These are phyloP conservation scores for Candolleomyces aberdarensis DNA, from an alignment of 768 basidiomycete genomes.

Conservation along the genomic window DNA sequence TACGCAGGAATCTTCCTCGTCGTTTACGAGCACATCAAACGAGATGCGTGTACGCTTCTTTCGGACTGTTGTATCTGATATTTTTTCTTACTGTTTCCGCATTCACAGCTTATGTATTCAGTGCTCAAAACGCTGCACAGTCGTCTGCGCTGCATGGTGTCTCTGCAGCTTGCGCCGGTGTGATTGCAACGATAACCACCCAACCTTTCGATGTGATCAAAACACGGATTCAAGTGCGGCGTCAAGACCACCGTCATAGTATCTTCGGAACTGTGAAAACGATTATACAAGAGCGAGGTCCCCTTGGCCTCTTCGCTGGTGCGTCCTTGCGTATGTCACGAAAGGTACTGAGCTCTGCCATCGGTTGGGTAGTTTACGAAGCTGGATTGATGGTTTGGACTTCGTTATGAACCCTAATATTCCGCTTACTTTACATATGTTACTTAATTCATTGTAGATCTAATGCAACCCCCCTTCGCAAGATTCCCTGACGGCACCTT, in stretches of 20 bases:
- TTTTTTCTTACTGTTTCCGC: slow-evolving; percentile 4
- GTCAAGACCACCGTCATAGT: slow-evolving; percentile 70
- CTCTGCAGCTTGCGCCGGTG: slow-evolving; percentile 78
- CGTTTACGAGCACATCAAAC: slow-evolving; percentile 85
- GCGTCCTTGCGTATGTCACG: slow-evolving; percentile 77
- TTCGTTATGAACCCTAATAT: not conserved
- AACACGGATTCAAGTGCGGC: slow-evolving; percentile 94
- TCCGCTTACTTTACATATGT: not conserved
- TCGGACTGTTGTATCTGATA: slow-evolving; percentile 3
- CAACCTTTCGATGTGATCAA: slow-evolving; percentile 96
- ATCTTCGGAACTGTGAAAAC: slow-evolving; percentile 60
- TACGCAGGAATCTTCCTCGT: slow-evolving; percentile 90
- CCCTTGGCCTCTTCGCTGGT: slow-evolving; percentile 83
- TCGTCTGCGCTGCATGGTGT: slow-evolving; percentile 55
- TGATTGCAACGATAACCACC: slow-evolving; percentile 79
- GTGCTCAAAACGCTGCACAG: slow-evolving; percentile 40
- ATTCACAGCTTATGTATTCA: slow-evolving; percentile 36
- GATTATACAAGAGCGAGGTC: slow-evolving; percentile 77
- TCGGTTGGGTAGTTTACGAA: slow-evolving; percentile 93
- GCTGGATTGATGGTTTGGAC: slow-evolving; percentile 59
- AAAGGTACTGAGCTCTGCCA: slow-evolving; percentile 85
- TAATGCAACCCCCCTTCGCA: not conserved
- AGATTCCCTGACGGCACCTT: not conserved
- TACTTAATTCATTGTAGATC: not conserved
- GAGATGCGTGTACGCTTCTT: slow-evolving; percentile 53